Conservation (phyloP, 2,329 filamentous ascomycete species). For the Didymella arachidicola region DNA sequence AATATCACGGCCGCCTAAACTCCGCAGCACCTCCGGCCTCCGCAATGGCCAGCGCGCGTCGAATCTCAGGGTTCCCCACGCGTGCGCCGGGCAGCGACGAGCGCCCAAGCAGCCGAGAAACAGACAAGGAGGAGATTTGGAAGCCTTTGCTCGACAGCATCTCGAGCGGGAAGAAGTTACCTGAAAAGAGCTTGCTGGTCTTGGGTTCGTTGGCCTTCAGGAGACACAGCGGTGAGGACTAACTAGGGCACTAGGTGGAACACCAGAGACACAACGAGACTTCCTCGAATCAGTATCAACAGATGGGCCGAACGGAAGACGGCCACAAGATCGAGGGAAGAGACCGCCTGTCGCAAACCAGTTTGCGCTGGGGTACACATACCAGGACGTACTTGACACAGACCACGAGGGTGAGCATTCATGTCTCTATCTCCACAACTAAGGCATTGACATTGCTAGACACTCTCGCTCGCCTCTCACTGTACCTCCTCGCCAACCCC, state of each 20-base stretch:
- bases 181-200: conserved; percentile 89
- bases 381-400: conserved; percentile 90
- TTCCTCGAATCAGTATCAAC: conserved; percentile 68
- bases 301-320: conserved; percentile 50
- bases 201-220: conserved; percentile 66
- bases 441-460: conserved; percentile 61
- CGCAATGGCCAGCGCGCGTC: conserved; percentile 47
- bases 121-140: conserved; percentile 86
- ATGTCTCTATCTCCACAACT: not conserved
- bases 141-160: conserved; percentile 90
- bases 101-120: conserved; percentile 64
- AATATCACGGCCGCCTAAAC: conserved; percentile 19
- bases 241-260: conserved; percentile 67
- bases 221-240: conserved; percentile 27
- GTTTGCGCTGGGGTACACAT: conserved; percentile 92
- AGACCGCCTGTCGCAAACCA: conserved; percentile 85
- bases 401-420: conserved; percentile 81
- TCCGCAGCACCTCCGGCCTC: conserved; percentile 37
- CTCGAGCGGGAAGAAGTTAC: conserved; percentile 86
- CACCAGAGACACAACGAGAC: conserved; percentile 81
- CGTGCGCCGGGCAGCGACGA: conserved; percentile 34
- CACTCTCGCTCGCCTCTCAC: conserved; percentile 85
- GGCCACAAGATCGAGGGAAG: conserved; percentile 61
- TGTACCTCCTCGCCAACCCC: conserved; percentile 87
- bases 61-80: conserved; percentile 43